Percentiles rank a stretch among this genome's conserved stretches.
phyloP scores from a whole-genome alignment of 805 yeast species.

The Candida odintsovae region DNA sequence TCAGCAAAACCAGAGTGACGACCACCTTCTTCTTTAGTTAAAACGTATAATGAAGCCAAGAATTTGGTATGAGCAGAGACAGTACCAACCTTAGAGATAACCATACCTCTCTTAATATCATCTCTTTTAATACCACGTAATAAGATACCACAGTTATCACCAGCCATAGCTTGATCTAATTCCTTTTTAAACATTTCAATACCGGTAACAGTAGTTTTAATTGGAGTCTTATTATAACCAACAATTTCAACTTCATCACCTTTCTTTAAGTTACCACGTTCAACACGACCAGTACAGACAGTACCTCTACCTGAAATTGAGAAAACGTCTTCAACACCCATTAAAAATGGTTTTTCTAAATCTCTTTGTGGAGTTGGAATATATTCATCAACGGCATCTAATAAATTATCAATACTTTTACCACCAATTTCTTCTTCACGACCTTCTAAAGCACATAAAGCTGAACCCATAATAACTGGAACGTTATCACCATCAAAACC shows the following conservation, averaged over 20 bases:
- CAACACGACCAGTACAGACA: constrained; percentile 98
- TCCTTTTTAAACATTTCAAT: constrained; percentile 99
- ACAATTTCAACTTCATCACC: constrained; percentile 98
- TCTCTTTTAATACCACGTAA: constrained; percentile 98
- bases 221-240: constrained; percentile 79
- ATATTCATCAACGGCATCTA: constrained; percentile 88
- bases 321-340: constrained; percentile 97
- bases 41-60: constrained; percentile 87
- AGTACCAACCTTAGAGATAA: constrained; percentile 86
- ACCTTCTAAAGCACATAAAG: constrained; percentile 91
- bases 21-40: constrained; percentile 98
- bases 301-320: constrained; percentile 99
- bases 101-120: constrained; percentile 96
- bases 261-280: constrained; percentile 95
- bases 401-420: constrained; percentile 73
- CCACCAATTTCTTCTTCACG: constrained; percentile 87
- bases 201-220: constrained; percentile 95
- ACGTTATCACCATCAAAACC: constrained; percentile 98
- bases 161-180: constrained; percentile 95
- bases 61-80: constrained; percentile 91
- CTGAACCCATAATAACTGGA: constrained; percentile 98
- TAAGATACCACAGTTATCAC: constrained; percentile 97
- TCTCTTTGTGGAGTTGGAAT: constrained; percentile 97
- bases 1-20: constrained; percentile 97
- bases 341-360: constrained; percentile 89